Base-by-base conservation (phyloP, 192 early-diverging fungal species). In the Podila verticillata region DNA sequence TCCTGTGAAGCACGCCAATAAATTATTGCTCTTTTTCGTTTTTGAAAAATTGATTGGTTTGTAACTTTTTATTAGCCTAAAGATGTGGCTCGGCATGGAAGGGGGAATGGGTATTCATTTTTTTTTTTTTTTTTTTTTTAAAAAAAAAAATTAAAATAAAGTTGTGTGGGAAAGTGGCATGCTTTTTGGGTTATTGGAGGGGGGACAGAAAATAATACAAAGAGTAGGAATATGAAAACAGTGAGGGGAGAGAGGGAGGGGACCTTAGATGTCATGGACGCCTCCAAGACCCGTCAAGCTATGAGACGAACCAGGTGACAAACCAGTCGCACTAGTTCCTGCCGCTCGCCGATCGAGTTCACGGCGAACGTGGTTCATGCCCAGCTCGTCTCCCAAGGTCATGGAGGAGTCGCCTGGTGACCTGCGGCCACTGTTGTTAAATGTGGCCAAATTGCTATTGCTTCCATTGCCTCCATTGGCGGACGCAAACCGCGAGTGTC, bases 291-390 rank as follows among this genome's bases (percentile, higher is more conserved):
- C 51, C 24, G 51, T 54, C 51, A 54, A 26, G 10, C 51, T 54
- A 26, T 54, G 51, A 2, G 51, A 54, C 7, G 51, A 54, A 8
- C 51, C 51, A 24, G 51, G 51, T 1, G 51, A 54, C 20, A 54
- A 9, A 1, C 67, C 69, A 22, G 57, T 31, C 4, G 10, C 54
- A 13, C 9, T 28, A 7, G 62, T 5, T 0, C 65, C 64, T 22
- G 70, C 70, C 10, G 75, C 65, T 35, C 77, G 69, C 34, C 77
- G 58, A 60, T 80, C 77, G 17, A 80, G 28, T 32, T 80, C 77
- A 15, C 77, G 77, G 49, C 77, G 77, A 24, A 80, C 77, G 64
- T 80, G 77, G 26, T 32, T 48, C 77, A 80, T 72, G 0, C 77
- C 77, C 30, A 80, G 48, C 47, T 80, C 77, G 47, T 80, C 77